Evolutionary conservation across 163 green algal genomes (phyloP).

Genomic region (Scenedesmus sp.): DNA sequence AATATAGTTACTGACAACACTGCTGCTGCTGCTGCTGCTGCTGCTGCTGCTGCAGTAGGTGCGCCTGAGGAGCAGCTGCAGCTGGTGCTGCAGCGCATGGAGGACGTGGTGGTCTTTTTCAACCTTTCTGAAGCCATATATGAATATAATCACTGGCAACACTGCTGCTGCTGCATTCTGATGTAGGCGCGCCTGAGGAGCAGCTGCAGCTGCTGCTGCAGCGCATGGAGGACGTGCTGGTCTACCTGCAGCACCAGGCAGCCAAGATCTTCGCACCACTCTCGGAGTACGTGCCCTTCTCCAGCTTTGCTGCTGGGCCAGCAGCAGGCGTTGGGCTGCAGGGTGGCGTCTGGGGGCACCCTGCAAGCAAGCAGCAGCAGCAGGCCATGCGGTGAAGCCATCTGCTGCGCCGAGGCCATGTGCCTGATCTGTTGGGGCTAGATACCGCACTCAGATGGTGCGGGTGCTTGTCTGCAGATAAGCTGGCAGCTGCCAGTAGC

Average conservation of each 20-base stretch:
- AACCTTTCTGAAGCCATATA: neutral
- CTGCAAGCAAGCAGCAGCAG: neutral
- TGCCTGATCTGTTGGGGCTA: no score
- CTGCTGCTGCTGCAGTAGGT: neutral
- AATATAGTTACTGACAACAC: no score
- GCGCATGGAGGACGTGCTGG: constrained; percentile 38
- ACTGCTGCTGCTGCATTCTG: neutral
- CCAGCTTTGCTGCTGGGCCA: neutral
- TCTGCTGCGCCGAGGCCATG: no score
- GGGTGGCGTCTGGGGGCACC: neutral
- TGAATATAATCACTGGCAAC: neutral
- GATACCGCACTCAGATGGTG: no score
- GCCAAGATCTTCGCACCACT: constrained; percentile 9
- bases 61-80: constrained; percentile 55
- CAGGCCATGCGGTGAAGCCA: no score
- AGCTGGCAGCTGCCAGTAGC: no score
- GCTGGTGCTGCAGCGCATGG: constrained; percentile 34
- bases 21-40: no score
- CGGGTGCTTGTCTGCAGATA: no score
- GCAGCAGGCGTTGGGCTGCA: neutral
- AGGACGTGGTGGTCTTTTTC: constrained; percentile 22
- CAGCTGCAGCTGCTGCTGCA: constrained; percentile 36
- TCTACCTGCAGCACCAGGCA: constrained; percentile 46
- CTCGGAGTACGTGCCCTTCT: neutral
- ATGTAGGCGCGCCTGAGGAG: constrained; percentile 24